Evolutionary conservation across 345 rosid genomes (phyloP).

Genomic region (Eucalyptus dawsonii): DNA sequence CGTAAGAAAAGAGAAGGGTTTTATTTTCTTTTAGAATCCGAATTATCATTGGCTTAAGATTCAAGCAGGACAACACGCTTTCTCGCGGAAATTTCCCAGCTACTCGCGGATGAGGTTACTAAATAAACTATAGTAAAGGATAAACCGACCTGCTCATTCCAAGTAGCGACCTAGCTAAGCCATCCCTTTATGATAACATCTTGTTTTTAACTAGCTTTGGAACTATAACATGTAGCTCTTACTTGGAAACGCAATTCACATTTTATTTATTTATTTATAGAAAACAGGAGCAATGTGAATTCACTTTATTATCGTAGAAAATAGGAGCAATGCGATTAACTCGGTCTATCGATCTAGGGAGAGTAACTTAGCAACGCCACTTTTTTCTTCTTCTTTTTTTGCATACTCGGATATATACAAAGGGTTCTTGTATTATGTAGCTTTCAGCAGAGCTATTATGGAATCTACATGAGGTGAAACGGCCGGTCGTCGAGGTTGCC

Average conservation of each 20-base stretch:
- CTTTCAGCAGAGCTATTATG: background rate
- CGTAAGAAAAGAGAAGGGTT: background rate
- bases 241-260: background rate
- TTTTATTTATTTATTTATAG: background rate
- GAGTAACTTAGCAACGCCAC: background rate
- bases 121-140: background rate
- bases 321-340: background rate
- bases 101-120: background rate
- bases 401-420: background rate
- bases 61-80: background rate
- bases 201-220: background rate
- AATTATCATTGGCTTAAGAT: background rate
- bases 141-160: background rate
- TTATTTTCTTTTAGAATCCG: background rate
- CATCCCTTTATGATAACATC: background rate
- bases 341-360: background rate
- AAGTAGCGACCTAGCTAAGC: background rate
- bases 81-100: background rate
- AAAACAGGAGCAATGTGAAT: background rate
- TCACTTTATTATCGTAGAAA: background rate
- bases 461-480: background rate
- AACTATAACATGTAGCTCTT: background rate
- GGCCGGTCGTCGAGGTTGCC: background rate
- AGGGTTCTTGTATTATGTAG: background rate
- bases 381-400: background rate